These are phyloP conservation scores for Clarireedia monteithiana DNA, from an alignment of 2,329 filamentous ascomycete genomes.

Conservation along the genomic window DNA sequence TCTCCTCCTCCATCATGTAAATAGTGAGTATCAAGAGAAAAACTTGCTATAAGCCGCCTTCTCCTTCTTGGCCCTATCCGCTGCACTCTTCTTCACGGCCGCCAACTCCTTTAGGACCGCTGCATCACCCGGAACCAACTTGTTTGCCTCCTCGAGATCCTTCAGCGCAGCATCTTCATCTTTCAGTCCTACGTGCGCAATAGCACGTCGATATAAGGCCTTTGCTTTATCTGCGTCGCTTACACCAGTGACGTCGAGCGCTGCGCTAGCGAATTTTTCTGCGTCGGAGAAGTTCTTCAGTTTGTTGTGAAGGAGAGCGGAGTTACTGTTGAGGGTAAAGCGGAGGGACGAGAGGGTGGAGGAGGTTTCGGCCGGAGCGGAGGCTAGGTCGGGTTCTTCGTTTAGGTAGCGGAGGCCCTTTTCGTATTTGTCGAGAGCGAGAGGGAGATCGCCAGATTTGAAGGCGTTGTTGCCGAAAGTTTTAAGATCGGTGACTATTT, in stretches of 20 bases:
- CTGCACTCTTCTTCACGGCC: slow-evolving; percentile 67
- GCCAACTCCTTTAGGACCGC: slow-evolving; percentile 69
- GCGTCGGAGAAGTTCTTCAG: slow-evolving; percentile 64
- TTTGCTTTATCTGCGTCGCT: slow-evolving; percentile 79
- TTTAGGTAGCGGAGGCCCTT: slow-evolving; percentile 87
- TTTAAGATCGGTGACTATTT: slow-evolving; percentile 81
- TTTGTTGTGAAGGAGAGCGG: slow-evolving; percentile 79
- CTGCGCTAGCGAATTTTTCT: slow-evolving; percentile 61
- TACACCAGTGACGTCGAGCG: slow-evolving; percentile 58
- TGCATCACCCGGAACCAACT: slow-evolving; percentile 66
- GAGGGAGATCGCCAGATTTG: slow-evolving; percentile 62
- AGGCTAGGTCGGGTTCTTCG: slow-evolving; percentile 69
- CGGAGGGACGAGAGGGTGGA: slow-evolving; percentile 64
- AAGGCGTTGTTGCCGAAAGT: slow-evolving; percentile 89
- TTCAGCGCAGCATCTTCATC: slow-evolving; percentile 75
- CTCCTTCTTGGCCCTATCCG: slow-evolving; percentile 73
- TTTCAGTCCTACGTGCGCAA: slow-evolving; percentile 68
- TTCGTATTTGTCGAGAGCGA: slow-evolving; percentile 85
- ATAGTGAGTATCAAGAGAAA: slow-evolving; percentile 41
- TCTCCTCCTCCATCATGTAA: too few species aligned
- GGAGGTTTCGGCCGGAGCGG: slow-evolving; percentile 61
- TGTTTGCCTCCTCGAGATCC: slow-evolving; percentile 68
- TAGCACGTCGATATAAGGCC: slow-evolving; percentile 74
- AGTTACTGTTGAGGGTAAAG: slow-evolving; percentile 83
- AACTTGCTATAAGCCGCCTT: slow-evolving; percentile 91